These are phyloP conservation scores for Perkinsus marinus DNA, from an alignment of 169 alveolate species.

Conservation along the genomic window DNA sequence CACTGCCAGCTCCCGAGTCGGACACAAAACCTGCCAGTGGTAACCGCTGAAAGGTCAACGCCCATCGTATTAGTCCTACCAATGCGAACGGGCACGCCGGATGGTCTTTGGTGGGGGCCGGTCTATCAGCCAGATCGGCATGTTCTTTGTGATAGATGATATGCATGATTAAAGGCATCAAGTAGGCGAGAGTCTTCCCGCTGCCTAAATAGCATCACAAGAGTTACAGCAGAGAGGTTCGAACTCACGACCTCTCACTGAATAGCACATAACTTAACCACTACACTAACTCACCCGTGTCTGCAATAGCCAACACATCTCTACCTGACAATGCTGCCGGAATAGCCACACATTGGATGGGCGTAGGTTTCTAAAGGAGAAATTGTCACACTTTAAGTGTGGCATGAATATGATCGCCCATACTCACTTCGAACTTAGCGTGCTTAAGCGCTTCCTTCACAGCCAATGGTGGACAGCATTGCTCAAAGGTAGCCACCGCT, in stretches of 20 bases:
- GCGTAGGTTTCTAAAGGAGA: constrained; percentile 51
- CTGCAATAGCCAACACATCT: constrained; percentile 67
- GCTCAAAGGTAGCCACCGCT: neutral
- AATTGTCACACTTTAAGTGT: neutral
- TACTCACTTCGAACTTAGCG: neutral
- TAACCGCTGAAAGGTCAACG: neutral
- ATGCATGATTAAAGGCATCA: constrained; percentile 60
- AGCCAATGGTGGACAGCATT: neutral
- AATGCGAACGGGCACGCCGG: constrained; percentile 23
- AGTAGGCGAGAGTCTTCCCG: constrained; percentile 70
- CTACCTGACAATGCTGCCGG: constrained; percentile 66
- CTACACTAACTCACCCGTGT: constrained; percentile 33
- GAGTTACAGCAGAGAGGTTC: neutral
- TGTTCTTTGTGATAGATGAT: neutral
- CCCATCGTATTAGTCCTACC: neutral
- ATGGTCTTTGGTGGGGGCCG: neutral
- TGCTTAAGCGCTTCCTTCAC: neutral
- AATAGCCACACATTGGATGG: constrained; percentile 64
- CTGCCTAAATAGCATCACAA: constrained; percentile 12
- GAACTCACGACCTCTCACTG: neutral
- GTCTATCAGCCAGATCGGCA: neutral
- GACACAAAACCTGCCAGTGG: constrained; percentile 25
- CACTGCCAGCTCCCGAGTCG: constrained; percentile 63
- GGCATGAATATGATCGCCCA: no score
- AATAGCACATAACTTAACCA: neutral